Percentiles rank a stretch among this genome's conserved stretches.
Conservation (phyloP, 2,329 filamentous ascomycete genomes). For the Diatrype stigma region DNA sequence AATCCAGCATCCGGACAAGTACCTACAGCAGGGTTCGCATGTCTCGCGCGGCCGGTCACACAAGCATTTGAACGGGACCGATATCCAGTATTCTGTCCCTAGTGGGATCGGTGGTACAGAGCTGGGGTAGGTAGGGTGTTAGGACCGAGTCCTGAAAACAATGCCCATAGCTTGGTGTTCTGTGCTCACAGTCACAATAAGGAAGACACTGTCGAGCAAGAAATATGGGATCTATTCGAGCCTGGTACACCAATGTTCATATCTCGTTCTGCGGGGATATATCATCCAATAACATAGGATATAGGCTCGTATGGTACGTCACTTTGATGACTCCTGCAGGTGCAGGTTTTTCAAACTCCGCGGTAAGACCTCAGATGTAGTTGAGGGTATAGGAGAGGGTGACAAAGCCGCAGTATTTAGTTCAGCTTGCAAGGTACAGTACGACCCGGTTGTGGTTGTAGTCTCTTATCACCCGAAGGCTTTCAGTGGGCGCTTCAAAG, state of each 20-base stretch:
- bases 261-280: too few relatives aligned
- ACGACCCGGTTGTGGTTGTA: background rate
- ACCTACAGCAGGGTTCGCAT: background rate
- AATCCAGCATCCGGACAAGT: background rate
- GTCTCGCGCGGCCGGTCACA: background rate
- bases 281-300: too few relatives aligned
- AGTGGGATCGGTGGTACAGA: background rate
- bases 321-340: background rate
- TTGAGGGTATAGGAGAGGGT: background rate
- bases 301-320: too few relatives aligned
- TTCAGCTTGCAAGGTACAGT: background rate
- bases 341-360: background rate
- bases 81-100: background rate
- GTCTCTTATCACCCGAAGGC: background rate
- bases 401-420: background rate
- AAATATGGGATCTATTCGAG: too few relatives aligned
- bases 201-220: too few relatives aligned
- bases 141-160: too few relatives aligned
- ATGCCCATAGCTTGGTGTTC: too few relatives aligned
- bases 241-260: too few relatives aligned
- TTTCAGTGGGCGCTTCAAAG: background rate
- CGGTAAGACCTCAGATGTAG: background rate
- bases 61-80: background rate
- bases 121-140: too few relatives aligned
- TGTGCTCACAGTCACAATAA: too few relatives aligned